A percentile compares a stretch with the other conserved stretches of the same genome.
These are phyloP conservation scores for Citrus inodora DNA, from an alignment of 345 rosid species.

Conservation along the genomic window DNA sequence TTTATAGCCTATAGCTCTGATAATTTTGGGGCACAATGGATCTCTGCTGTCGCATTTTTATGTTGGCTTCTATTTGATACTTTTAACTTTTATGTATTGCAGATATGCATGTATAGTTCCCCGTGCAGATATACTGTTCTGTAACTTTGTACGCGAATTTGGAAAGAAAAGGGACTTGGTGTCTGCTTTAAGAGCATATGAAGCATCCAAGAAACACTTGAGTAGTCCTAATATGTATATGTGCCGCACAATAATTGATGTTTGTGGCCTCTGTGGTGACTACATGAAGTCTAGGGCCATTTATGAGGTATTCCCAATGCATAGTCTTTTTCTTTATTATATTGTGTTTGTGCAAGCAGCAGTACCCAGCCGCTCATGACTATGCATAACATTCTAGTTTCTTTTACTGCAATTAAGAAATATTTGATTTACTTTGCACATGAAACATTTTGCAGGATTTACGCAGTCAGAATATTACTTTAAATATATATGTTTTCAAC, in stretches of 20 bases:
- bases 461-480: constrained; percentile 49
- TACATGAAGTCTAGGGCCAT: constrained; percentile 71
- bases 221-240: constrained; percentile 67
- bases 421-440: constrained; percentile 15
- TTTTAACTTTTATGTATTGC: constrained; percentile 29
- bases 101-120: constrained; percentile 74
- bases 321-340: not conserved
- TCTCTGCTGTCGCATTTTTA: not conserved
- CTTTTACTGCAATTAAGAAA: constrained; percentile 6
- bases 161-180: constrained; percentile 74
- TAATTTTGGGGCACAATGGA: not conserved
- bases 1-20: constrained; percentile 1
- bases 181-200: constrained; percentile 69
- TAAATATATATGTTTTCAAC: constrained; percentile 78
- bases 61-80: constrained; percentile 7
- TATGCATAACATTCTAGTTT: not conserved
- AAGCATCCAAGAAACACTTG: constrained; percentile 51
- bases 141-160: constrained; percentile 61
- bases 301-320: constrained; percentile 55
- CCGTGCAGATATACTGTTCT: constrained; percentile 59
- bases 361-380: not conserved
- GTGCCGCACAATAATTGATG: constrained; percentile 73
- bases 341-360: not conserved
- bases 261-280: constrained; percentile 77
- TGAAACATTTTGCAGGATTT: constrained; percentile 60